Base-by-base conservation (phyloP, 208 protist species). In the Histomonas meleagridis region DNA sequence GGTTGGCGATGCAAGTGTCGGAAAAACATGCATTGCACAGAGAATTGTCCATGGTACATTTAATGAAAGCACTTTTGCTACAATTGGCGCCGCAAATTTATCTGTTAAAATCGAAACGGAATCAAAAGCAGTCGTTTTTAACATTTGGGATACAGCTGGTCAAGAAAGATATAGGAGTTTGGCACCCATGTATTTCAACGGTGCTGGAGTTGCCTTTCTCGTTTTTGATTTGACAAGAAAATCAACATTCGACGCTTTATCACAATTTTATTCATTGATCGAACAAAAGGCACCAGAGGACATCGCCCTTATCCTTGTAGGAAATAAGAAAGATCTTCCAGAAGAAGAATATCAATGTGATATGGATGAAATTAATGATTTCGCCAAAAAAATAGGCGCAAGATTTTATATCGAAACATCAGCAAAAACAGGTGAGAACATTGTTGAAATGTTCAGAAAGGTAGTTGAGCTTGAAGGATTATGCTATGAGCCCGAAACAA, bases 11-110 rank as follows among this genome's bases (percentile, higher is more conserved):
- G 70, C 70, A 46, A 40, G 70, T 49, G 70, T 79, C 23, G 70
- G 70, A 79, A 79, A 79, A 79, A 79, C 70, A 51, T 79, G 70
- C 40, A 79, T 79, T 40, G 70, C 70, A 10, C 40, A 46, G n/a
- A 4, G 70, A 10, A 46, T 79, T 51, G 70, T 35, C 10, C 32
- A 40, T 14, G 21, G 40, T 49, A 35, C n/a, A 49, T 79, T 49
- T 23, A 79, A 46, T 28, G 70, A 46, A 1, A 28, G 40, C 28
- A 49, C 70, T n/a, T 46, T 28, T 18, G 70, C 70, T 1, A 79
- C 70, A 9, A 35, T 79, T 79, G 70, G 70, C 32, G 70, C 70
- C 49, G 70, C 70, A 46, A 79, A 79, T 49, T n/a, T 49, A 48
- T 49, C 40, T 10, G n/a, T 46, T 49, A 35, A 46, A 21, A 18